phyloP scores from a whole-genome alignment of 2,329 filamentous ascomycete genomes.

The Alternaria longipes region DNA sequence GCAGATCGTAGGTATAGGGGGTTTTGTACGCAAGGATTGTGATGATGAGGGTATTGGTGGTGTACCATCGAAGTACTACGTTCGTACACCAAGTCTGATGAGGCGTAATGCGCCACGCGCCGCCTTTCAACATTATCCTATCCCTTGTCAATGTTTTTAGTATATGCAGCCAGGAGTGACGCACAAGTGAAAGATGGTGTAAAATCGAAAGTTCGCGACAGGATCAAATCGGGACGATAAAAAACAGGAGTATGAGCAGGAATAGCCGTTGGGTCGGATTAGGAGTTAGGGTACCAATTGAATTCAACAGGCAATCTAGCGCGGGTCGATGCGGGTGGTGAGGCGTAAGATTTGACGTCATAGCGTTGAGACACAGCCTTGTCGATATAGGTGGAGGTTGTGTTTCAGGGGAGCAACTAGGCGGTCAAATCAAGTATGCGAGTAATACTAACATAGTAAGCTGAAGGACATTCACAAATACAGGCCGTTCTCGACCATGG shows the following conservation, averaged over 20 bases:
- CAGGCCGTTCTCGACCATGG: neutral
- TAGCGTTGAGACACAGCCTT: neutral
- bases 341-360: neutral
- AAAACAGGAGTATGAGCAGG: neutral
- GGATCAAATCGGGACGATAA: neutral
- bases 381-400: neutral
- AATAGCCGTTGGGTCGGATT: neutral
- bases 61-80: neutral
- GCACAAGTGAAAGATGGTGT: neutral
- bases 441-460: neutral
- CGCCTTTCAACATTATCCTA: neutral
- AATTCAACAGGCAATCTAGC: neutral
- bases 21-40: neutral
- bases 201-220: neutral
- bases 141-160: neutral
- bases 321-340: neutral
- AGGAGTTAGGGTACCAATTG: neutral
- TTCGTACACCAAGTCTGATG: neutral
- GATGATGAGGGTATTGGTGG: neutral
- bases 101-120: neutral
- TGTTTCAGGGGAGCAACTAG: neutral
- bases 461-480: neutral
- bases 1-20: neutral
- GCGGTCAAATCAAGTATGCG: neutral
- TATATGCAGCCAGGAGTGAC: neutral